phyloP scores from a whole-genome alignment of 2,329 filamentous ascomycete species.

The Amauroascus niger region DNA sequence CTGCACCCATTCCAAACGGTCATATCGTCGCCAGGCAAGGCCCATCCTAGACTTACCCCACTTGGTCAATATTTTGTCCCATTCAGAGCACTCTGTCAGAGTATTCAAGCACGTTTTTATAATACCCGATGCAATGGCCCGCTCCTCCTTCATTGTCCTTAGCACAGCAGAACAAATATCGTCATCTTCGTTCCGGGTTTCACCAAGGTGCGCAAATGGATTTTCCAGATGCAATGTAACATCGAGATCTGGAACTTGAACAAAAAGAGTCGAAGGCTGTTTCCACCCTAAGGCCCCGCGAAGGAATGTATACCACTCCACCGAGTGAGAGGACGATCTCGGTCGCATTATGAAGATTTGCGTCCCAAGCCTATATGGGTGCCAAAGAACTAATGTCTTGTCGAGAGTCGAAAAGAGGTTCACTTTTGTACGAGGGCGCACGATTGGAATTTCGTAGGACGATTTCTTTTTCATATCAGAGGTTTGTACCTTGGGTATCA shows the following conservation, averaged over 20 bases:
- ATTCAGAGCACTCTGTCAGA: slow-evolving; percentile 48
- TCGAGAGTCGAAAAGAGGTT: slow-evolving; percentile 58
- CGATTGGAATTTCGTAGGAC: slow-evolving; percentile 45
- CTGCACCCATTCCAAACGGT: slow-evolving; percentile 59
- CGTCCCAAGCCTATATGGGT: slow-evolving; percentile 45
- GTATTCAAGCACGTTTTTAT: slow-evolving; percentile 51
- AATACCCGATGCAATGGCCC: slow-evolving; percentile 47
- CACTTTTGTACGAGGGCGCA: slow-evolving; percentile 38
- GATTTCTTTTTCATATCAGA: slow-evolving; percentile 45
- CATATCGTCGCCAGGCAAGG: slow-evolving; percentile 59
- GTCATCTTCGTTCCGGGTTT: slow-evolving; percentile 35
- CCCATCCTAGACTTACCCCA: slow-evolving; percentile 54
- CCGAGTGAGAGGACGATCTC: slow-evolving; percentile 50
- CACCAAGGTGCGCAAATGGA: slow-evolving; percentile 48
- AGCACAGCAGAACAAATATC: slow-evolving; percentile 28
- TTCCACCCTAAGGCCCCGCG: slow-evolving; percentile 50
- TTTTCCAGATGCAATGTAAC: slow-evolving; percentile 50
- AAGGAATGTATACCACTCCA: slow-evolving; percentile 61
- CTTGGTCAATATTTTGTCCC: slow-evolving; percentile 48
- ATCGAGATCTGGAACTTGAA: slow-evolving; percentile 54
- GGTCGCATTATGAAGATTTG: slow-evolving; percentile 55
- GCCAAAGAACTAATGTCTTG: slow-evolving; percentile 57
- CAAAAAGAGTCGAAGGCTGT: slow-evolving; percentile 47
- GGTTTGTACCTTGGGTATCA: slow-evolving; percentile 52
- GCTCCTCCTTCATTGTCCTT: slow-evolving; percentile 38